These are phyloP conservation scores for Akanthomyces dipterigenus DNA, from an alignment of 2,329 filamentous ascomycete genomes.

Conservation along the genomic window DNA sequence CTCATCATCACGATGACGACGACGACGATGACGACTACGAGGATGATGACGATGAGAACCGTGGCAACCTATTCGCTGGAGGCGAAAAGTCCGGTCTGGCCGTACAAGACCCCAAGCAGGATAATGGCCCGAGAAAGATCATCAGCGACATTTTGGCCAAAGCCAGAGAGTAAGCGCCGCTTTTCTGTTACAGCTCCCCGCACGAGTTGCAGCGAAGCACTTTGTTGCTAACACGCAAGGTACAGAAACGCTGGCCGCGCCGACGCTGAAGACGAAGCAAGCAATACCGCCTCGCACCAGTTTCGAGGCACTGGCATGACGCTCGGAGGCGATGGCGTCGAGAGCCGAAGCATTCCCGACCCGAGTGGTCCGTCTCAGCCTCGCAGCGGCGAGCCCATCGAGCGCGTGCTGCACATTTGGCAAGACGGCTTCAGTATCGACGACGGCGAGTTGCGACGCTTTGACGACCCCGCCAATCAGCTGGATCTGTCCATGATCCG, in stretches of 20 bases:
- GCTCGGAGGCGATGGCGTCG: conserved; percentile 69
- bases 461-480: conserved; percentile 71
- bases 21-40: conserved; percentile 50
- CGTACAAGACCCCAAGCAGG: conserved; percentile 54
- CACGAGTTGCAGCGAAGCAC: neutral
- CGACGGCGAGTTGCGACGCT: conserved; percentile 69
- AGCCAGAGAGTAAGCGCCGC: conserved; percentile 47
- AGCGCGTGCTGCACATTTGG: conserved; percentile 73
- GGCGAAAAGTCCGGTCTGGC: conserved; percentile 76
- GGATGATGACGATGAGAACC: conserved; percentile 50
- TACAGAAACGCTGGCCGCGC: conserved; percentile 54
- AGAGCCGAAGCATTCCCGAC: conserved; percentile 62
- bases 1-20: conserved; percentile 49
- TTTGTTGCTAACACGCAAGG: neutral
- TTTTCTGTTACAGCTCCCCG: neutral
- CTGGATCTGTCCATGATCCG: conserved; percentile 69
- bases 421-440: conserved; percentile 79
- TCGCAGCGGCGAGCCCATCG: conserved; percentile 43
- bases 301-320: conserved; percentile 70
- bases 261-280: conserved; percentile 42
- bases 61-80: conserved; percentile 70
- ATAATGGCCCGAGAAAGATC: conserved; percentile 45
- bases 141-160: conserved; percentile 60
- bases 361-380: conserved; percentile 33
- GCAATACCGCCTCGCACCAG: conserved; percentile 40